Percentiles rank a stretch among this genome's conserved stretches.
phyloP scores from a whole-genome alignment of 2,329 filamentous ascomycete genomes.

The Ophiostoma ips region DNA sequence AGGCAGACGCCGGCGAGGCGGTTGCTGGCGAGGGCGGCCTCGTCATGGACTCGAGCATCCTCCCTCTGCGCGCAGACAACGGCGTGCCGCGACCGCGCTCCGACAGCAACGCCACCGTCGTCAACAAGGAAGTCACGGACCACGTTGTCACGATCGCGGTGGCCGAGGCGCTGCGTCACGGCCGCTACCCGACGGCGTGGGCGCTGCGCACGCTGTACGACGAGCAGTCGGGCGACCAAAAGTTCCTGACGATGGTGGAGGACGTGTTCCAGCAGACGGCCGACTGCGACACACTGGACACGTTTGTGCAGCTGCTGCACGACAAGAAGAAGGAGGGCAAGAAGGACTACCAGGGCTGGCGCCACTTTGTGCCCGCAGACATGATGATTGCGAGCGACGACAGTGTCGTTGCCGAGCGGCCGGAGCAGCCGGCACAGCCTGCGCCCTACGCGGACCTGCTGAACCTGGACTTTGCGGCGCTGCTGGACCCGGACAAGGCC shows the following conservation, averaged over 20 bases:
- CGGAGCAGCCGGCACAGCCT: conserved; percentile 29
- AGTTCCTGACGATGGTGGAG: conserved; percentile 43
- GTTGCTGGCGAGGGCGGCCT: neutral
- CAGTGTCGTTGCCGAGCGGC: conserved; percentile 29
- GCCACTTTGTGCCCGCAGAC: conserved; percentile 40
- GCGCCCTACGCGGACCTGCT: conserved; percentile 37
- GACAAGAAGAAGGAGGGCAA: conserved; percentile 44
- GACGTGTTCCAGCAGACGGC: conserved; percentile 44
- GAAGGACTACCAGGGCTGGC: conserved; percentile 34
- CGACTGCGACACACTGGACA: conserved; percentile 33
- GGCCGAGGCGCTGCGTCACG: conserved; percentile 40
- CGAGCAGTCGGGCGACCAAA: conserved; percentile 35
- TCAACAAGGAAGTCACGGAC: conserved; percentile 32
- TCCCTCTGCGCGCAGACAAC: neutral
- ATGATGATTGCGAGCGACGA: conserved; percentile 21
- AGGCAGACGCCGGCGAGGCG: neutral
- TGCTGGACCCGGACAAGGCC: conserved; percentile 7
- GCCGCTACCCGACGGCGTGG: conserved; percentile 48
- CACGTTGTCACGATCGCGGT: conserved; percentile 44
- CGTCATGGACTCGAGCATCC: neutral
- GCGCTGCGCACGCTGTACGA: conserved; percentile 47
- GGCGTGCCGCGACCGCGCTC: conserved; percentile 6
- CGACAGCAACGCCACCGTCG: conserved; percentile 14
- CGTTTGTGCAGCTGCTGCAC: conserved; percentile 37
- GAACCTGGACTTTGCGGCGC: conserved; percentile 24